These are phyloP conservation scores for Botrytis elliptica DNA, from an alignment of 2,329 filamentous ascomycete species.

Conservation along the genomic window DNA sequence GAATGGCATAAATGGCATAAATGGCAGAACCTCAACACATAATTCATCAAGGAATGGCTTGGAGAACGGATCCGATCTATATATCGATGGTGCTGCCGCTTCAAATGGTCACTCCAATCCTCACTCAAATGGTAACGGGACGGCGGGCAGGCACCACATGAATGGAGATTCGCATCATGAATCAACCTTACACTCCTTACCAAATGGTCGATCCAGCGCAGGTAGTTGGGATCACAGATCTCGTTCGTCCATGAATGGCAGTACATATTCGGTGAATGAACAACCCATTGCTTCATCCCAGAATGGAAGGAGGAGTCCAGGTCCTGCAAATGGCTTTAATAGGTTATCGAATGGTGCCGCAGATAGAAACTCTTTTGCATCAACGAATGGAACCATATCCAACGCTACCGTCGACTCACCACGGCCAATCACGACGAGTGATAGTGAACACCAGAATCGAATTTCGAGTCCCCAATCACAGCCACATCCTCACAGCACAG, in stretches of 20 bases:
- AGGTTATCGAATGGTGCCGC: slow-evolving; percentile 29
- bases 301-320: slow-evolving; percentile 37
- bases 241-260: slow-evolving; percentile 36
- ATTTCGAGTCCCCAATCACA: slow-evolving; percentile 30
- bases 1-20: slow-evolving; percentile 18
- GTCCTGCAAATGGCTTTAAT: slow-evolving; percentile 31
- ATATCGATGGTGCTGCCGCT: slow-evolving; percentile 30
- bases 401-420: slow-evolving; percentile 23
- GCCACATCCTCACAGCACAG: slow-evolving; percentile 37
- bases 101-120: neutral
- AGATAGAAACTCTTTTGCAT: slow-evolving; percentile 35
- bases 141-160: slow-evolving; percentile 26
- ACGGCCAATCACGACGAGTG: slow-evolving; percentile 31
- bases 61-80: slow-evolving; percentile 37
- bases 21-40: slow-evolving; percentile 35
- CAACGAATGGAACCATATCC: slow-evolving; percentile 35
- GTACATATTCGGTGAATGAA: slow-evolving; percentile 36
- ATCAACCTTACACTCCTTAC: slow-evolving; percentile 59
- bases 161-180: slow-evolving; percentile 38
- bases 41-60: slow-evolving; percentile 39
- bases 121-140: slow-evolving; percentile 19
- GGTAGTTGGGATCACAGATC: slow-evolving; percentile 42
- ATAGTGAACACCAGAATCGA: slow-evolving; percentile 29
- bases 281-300: slow-evolving; percentile 32
- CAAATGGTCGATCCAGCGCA: slow-evolving; percentile 53